These are phyloP conservation scores for Fragaria vesca DNA, from an alignment of 306 rosid species.

Conservation along the genomic window DNA sequence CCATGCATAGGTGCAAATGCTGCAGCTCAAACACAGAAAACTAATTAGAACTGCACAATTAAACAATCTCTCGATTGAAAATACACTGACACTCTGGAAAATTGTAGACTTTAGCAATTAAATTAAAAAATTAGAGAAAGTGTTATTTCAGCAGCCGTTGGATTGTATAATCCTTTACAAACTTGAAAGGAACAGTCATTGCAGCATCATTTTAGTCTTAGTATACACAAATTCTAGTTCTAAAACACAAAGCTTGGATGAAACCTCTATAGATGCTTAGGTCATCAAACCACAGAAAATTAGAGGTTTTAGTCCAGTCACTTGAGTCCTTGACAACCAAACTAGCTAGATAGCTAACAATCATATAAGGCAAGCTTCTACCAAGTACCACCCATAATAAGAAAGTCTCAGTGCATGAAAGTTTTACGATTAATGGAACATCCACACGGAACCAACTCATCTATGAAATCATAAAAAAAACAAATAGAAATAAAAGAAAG, in stretches of 20 bases:
- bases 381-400: neutral
- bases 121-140: too few relatives aligned
- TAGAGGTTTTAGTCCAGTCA: neutral
- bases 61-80: neutral
- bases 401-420: conserved; percentile 7
- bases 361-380: neutral
- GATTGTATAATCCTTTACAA: neutral
- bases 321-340: neutral
- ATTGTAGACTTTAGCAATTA: neutral
- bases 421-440: neutral
- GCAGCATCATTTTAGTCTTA: too few relatives aligned
- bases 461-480: neutral
- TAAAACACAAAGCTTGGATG: neutral
- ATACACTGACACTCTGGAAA: neutral
- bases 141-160: neutral
- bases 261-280: neutral
- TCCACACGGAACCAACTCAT: neutral
- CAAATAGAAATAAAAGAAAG: neutral
- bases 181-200: neutral
- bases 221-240: neutral
- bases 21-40: conserved; percentile 32
- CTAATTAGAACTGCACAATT: neutral
- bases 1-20: conserved; percentile 90
- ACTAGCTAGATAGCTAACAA: neutral
- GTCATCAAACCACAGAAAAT: neutral